Conservation (phyloP, 2,329 filamentous ascomycete genomes). For the Hymenoscyphus fraxineus region DNA sequence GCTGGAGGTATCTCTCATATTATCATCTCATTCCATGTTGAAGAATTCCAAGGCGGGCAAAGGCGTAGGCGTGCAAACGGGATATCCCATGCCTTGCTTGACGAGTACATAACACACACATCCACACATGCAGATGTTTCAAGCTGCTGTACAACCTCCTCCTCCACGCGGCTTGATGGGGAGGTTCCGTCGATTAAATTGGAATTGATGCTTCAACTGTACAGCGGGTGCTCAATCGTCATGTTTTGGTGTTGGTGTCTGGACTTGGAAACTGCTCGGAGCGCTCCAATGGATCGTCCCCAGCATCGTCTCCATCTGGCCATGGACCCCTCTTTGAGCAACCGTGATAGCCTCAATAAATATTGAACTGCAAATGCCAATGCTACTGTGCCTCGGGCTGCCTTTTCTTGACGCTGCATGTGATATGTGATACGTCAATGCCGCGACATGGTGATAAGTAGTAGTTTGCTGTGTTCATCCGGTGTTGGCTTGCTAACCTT, state of each 20-base stretch:
- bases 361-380: not conserved
- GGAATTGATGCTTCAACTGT: not conserved
- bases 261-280: not conserved
- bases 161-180: not conserved
- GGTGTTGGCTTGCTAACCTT: not conserved
- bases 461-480: conserved; percentile 3
- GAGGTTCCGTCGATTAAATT: not conserved
- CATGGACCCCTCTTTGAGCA: not conserved
- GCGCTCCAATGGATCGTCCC: not conserved
- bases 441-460: not conserved
- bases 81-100: not conserved
- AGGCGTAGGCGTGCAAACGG: not conserved
- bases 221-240: not conserved
- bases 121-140: not conserved
- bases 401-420: not conserved
- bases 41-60: no score
- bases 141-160: conserved; percentile 7
- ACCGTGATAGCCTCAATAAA: not conserved
- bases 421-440: conserved; percentile 8
- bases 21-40: no score
- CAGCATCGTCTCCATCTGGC: not conserved
- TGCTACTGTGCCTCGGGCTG: not conserved
- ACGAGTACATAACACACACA: not conserved
- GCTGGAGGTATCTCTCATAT: no score
- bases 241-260: not conserved